These are phyloP conservation scores for Acanthamoeba sp. DNA, from an alignment of 208 protist species.

Conservation along the genomic window DNA sequence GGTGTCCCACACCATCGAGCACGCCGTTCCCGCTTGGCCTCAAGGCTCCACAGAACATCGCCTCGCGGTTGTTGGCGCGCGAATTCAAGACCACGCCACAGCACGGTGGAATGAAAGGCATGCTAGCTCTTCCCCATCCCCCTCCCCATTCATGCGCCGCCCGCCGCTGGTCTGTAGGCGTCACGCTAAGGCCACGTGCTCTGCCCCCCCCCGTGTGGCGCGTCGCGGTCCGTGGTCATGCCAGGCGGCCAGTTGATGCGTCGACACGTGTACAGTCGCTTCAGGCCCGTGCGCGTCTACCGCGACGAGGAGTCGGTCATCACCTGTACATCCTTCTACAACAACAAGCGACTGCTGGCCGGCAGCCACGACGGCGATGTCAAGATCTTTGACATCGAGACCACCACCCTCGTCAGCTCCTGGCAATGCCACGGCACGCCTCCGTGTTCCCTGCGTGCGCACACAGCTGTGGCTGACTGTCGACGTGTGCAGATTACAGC, in stretches of 20 bases:
- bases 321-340: slow-evolving; percentile 54
- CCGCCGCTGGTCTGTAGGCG: no score
- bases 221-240: not conserved
- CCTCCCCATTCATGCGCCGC: no score
- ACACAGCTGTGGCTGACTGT: not conserved
- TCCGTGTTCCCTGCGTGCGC: not conserved
- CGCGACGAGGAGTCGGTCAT: slow-evolving; percentile 68
- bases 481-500: slow-evolving; percentile 25
- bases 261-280: slow-evolving; percentile 48
- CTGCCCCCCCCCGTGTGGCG: not conserved
- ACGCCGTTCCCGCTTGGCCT: slow-evolving; percentile 9
- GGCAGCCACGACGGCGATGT: slow-evolving; percentile 61
- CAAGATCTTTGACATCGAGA: slow-evolving; percentile 64
- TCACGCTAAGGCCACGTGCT: no score
- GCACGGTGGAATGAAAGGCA: slow-evolving; percentile 65
- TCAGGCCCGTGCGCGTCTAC: slow-evolving; percentile 46
- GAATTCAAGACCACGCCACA: slow-evolving; percentile 26
- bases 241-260: slow-evolving; percentile 47
- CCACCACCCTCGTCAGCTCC: slow-evolving; percentile 4
- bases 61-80: slow-evolving; percentile 28
- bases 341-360: not conserved
- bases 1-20: slow-evolving; percentile 36
- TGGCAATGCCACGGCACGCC: slow-evolving; percentile 61
- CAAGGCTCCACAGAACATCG: slow-evolving; percentile 15
- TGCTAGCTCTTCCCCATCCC: not conserved